Evolutionary conservation across 2,329 filamentous ascomycete species (phyloP).

Genomic region (Colletotrichum costaricense): DNA sequence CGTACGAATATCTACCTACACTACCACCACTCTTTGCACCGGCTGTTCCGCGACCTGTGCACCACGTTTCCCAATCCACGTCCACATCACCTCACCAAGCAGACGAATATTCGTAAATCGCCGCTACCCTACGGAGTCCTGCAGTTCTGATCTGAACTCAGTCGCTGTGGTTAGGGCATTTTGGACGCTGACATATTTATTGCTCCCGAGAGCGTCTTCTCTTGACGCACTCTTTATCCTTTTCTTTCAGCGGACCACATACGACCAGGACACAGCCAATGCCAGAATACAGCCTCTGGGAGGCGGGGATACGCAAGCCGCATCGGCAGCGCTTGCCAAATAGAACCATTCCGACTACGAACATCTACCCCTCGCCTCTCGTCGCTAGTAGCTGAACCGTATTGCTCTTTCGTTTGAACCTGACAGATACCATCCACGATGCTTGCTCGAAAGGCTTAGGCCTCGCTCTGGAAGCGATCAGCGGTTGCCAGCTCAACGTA

Average conservation of each 20-base stretch:
- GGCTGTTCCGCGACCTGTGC: slow-evolving; percentile 7
- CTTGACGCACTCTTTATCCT: not conserved
- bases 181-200: not conserved
- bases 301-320: not conserved
- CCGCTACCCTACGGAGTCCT: not conserved
- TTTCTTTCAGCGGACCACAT: not conserved
- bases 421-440: not conserved
- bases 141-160: not conserved
- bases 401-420: not conserved
- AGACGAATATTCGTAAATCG: not conserved
- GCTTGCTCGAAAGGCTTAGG: not conserved
- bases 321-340: not conserved
- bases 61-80: not conserved
- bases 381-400: not conserved
- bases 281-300: not conserved
- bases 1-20: no score
- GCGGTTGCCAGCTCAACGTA: not conserved
- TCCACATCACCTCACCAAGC: not conserved
- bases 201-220: not conserved
- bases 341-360: not conserved
- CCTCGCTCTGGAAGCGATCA: not conserved
- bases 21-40: not conserved
- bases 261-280: not conserved
- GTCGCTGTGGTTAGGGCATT: not conserved
- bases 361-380: not conserved